Evolutionary conservation across 1,284 basidiomycete genomes (phyloP).

Genomic region (Fomitopsis schrenkii): DNA sequence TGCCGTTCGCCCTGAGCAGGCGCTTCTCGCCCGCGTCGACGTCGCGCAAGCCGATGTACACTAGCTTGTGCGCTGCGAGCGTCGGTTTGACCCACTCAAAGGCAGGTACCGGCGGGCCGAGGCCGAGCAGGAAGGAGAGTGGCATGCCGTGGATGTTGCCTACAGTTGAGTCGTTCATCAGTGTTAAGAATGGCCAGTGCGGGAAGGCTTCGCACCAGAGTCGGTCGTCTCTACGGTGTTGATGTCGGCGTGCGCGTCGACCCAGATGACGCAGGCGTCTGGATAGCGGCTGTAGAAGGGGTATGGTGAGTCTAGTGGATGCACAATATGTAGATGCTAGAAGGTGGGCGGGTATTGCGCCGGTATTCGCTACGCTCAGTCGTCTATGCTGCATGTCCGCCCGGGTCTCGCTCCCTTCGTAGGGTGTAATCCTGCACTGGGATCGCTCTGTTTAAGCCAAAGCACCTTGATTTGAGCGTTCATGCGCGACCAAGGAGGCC

Average conservation of each 20-base stretch:
- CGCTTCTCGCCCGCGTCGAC: conserved; percentile 88
- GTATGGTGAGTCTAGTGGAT: conserved; percentile 1
- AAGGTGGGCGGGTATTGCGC: too few species aligned
- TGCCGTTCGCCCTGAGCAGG: conserved; percentile 83
- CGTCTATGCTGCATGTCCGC: too few species aligned
- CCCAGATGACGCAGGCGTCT: conserved; percentile 87
- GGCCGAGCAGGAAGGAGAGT: conserved; percentile 88
- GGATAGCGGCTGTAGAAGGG: conserved; percentile 51
- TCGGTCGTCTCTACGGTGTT: conserved; percentile 87
- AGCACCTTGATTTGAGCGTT: too few species aligned
- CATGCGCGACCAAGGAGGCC: too few species aligned
- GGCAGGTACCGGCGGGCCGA: conserved; percentile 50
- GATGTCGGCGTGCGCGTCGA: conserved; percentile 93
- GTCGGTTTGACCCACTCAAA: conserved; percentile 82
- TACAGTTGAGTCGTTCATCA: conserved; percentile 20
- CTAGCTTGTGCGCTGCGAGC: conserved; percentile 71
- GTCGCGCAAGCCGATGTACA: conserved; percentile 96
- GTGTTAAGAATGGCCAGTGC: neutral
- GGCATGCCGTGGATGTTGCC: conserved; percentile 99
- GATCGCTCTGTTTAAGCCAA: too few species aligned
- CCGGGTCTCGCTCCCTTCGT: too few species aligned
- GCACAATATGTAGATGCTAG: too few species aligned
- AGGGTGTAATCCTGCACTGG: too few species aligned
- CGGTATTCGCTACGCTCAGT: neutral
- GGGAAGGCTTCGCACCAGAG: conserved; percentile 48